Evolutionary conservation across 345 rosid genomes (phyloP).

Genomic region (Pistacia vera): DNA sequence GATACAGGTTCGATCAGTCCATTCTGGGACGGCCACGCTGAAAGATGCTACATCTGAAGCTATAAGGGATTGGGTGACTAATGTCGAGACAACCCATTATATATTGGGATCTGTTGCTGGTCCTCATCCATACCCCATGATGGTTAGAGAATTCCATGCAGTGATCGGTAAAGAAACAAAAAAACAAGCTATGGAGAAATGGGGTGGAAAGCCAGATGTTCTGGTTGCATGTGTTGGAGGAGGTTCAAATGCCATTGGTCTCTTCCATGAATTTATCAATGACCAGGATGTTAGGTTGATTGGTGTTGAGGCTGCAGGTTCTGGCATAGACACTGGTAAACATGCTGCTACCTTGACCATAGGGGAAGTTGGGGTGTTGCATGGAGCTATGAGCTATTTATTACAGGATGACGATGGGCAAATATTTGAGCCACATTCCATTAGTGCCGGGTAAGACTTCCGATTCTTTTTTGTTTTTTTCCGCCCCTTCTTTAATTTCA

Average conservation of each 20-base stretch:
- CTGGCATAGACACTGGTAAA: conserved; percentile 89
- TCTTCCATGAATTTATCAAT: conserved; percentile 86
- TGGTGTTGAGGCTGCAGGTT: conserved; percentile 98
- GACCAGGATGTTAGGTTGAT: conserved; percentile 78
- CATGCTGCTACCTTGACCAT: conserved; percentile 89
- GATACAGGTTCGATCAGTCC: conserved; percentile 63
- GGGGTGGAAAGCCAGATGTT: conserved; percentile 97
- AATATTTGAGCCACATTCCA: conserved; percentile 89
- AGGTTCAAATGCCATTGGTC: conserved; percentile 94
- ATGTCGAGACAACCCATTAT: conserved; percentile 94
- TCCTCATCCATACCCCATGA: conserved; percentile 97
- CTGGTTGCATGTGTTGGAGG: conserved; percentile 94
- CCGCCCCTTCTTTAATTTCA: neutral
- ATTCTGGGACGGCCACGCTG: conserved; percentile 74
- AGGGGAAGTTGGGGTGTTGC: conserved; percentile 92
- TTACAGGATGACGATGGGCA: conserved; percentile 95
- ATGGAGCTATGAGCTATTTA: conserved; percentile 97
- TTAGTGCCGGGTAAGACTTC: conserved; percentile 82
- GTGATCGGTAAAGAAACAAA: conserved; percentile 92
- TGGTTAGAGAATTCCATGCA: conserved; percentile 94
- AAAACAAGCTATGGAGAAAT: conserved; percentile 82
- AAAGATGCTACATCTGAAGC: conserved; percentile 81
- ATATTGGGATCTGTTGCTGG: conserved; percentile 95
- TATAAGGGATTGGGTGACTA: conserved; percentile 93
- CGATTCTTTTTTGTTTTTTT: neutral